Conservation (phyloP, 352 stramenopile species). For the Phytophthora pisi region DNA sequence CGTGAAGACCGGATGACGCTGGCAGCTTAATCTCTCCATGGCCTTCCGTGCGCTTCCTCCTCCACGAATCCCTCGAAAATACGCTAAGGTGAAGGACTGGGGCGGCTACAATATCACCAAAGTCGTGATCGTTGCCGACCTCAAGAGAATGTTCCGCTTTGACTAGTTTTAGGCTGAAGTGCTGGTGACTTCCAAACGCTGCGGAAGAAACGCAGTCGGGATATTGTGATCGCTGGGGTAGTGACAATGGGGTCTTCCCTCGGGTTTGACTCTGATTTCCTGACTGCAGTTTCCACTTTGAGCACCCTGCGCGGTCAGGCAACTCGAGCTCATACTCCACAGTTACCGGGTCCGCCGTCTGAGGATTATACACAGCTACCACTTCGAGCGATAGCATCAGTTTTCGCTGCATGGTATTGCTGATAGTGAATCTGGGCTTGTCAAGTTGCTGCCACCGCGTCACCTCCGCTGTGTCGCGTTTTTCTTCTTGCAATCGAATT, state of each 20-base stretch:
- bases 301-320: constrained; percentile 2
- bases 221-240: constrained; percentile 23
- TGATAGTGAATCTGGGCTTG: neutral
- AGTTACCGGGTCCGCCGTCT: constrained; percentile 30
- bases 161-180: constrained; percentile 31
- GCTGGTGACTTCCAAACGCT: constrained; percentile 27
- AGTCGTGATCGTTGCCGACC: neutral
- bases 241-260: constrained; percentile 28
- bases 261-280: constrained; percentile 2
- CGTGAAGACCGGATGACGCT: constrained; percentile 30
- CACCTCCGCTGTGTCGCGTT: constrained; percentile 33
- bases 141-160: neutral
- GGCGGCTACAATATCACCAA: constrained; percentile 6
- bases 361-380: constrained; percentile 30
- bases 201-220: constrained; percentile 10
- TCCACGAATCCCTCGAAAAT: constrained; percentile 56
- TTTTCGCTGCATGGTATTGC: neutral
- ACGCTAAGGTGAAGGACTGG: constrained; percentile 40
- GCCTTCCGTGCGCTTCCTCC: constrained; percentile 44
- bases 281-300: constrained; percentile 29
- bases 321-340: constrained; percentile 38
- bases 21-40: constrained; percentile 45
- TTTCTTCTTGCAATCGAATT: constrained; percentile 52
- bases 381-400: constrained; percentile 38
- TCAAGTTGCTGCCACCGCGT: constrained; percentile 37